Evolutionary conservation across 2,329 filamentous ascomycete genomes (phyloP).

Genomic region (Apiospora pterosperma): DNA sequence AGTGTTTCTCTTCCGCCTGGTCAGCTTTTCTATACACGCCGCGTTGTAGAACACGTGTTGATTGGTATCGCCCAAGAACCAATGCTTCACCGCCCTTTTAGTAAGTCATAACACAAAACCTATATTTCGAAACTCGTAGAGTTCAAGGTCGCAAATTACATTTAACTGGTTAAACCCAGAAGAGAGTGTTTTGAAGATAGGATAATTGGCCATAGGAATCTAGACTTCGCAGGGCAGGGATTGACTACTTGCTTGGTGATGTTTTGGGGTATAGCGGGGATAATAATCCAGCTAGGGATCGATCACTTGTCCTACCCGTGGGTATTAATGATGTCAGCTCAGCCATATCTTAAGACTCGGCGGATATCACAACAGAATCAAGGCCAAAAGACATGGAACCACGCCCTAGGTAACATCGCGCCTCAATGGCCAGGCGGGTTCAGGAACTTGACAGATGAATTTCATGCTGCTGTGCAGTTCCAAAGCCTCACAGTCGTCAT

Average conservation of each 20-base stretch:
- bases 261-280: background rate
- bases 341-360: background rate
- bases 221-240: background rate
- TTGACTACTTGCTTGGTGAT: background rate
- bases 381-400: background rate
- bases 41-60: background rate
- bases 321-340: constrained; percentile 3
- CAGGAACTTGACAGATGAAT: background rate
- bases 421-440: too few relatives aligned
- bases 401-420: background rate
- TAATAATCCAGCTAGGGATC: background rate
- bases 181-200: background rate
- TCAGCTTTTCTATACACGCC: background rate
- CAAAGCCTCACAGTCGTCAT: background rate
- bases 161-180: background rate
- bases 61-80: background rate
- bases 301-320: background rate
- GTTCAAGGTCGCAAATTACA: background rate
- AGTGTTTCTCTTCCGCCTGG: too few relatives aligned
- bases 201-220: background rate
- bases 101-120: background rate
- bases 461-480: background rate
- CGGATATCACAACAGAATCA: background rate
- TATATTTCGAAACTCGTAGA: too few relatives aligned
- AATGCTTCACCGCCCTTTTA: background rate